Evolutionary conservation across 2,329 filamentous ascomycete species (phyloP), one percentile per base, ranked within the genome.

Genomic region (Colletotrichum costaricense): DNA sequence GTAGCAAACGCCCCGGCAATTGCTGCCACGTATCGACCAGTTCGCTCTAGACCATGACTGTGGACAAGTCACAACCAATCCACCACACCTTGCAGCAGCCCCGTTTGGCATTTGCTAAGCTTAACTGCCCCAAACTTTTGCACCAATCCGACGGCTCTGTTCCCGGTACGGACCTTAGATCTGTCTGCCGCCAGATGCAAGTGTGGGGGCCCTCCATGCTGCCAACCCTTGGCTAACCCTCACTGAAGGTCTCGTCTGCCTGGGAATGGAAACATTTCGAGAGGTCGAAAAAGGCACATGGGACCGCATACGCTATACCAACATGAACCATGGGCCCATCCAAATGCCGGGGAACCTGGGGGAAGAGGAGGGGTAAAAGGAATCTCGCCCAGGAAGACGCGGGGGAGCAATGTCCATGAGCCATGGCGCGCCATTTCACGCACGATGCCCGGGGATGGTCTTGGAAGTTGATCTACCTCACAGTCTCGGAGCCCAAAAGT

Each of bases 141-240:
- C 67, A 62, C 71, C 67, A 73, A 73, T 63, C 71, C 56, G 67
- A 57, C 49, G 69, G 71, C 57, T 56, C 60, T 67, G 62, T 66
- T 56, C 19, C 42, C 42, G 42, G 42, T 49, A 38, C 71, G 71
- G 71, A 73, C 60, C 62, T 71, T 71, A 73, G 71, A 73, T 73
- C 71, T 73, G 71, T 71, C 67, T 71, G 67, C 71, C 71, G 71
- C 62, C 22, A 70, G 67, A 73, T 73, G 71, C 62, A 71, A 65
- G 60, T 73, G 71, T 73, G 71, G 71, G 70, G 71, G 62, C 60
- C 22, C 56, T 26, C 67, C 58, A 63, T 69, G 60, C 52, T 35
- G 54, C 58, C 67, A 64, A 63, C 35, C 35, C 26, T 63, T 60
- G 30, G 70, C 66, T 59, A 65, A 58, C 60, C 55, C 46, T 73